Evolutionary conservation across 768 basidiomycete genomes (phyloP).

Genomic region (Amanita rimosa): DNA sequence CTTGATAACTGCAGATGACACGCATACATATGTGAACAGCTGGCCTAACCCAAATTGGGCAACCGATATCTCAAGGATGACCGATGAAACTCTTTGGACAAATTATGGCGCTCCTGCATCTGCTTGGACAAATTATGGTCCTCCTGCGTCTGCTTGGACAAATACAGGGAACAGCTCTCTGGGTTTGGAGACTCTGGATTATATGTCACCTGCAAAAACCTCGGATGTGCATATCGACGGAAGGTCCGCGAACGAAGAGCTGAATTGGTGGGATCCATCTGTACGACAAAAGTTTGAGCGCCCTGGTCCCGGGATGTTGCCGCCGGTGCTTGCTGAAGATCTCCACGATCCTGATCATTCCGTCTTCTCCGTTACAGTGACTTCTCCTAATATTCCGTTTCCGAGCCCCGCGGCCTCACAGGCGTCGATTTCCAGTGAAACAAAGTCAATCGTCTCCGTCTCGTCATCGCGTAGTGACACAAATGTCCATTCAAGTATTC

Average conservation of each 20-base stretch:
- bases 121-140: slow-evolving; percentile 10
- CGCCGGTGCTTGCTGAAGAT: slow-evolving; percentile 53
- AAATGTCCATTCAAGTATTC: slow-evolving; percentile 5
- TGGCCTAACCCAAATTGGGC: slow-evolving; percentile 16
- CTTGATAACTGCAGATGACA: slow-evolving; percentile 21
- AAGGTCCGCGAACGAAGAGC: slow-evolving; percentile 48
- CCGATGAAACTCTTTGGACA: slow-evolving; percentile 5
- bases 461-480: slow-evolving; percentile 7
- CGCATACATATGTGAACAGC: not conserved
- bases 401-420: slow-evolving; percentile 14
- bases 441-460: slow-evolving; percentile 5
- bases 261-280: slow-evolving; percentile 56
- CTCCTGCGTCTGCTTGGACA: slow-evolving; percentile 8
- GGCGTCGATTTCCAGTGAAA: slow-evolving; percentile 9
- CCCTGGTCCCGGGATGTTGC: slow-evolving; percentile 62
- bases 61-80: slow-evolving; percentile 8
- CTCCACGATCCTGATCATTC: slow-evolving; percentile 67
- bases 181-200: slow-evolving; percentile 17
- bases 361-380: slow-evolving; percentile 47
- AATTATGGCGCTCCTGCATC: slow-evolving; percentile 12
- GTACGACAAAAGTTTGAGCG: slow-evolving; percentile 33
- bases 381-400: slow-evolving; percentile 14
- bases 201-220: slow-evolving; percentile 13
- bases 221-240: slow-evolving; percentile 43
- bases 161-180: slow-evolving; percentile 7